Evolutionary conservation across 2,329 filamentous ascomycete species (phyloP).

Genomic region (Venturia nashicola): DNA sequence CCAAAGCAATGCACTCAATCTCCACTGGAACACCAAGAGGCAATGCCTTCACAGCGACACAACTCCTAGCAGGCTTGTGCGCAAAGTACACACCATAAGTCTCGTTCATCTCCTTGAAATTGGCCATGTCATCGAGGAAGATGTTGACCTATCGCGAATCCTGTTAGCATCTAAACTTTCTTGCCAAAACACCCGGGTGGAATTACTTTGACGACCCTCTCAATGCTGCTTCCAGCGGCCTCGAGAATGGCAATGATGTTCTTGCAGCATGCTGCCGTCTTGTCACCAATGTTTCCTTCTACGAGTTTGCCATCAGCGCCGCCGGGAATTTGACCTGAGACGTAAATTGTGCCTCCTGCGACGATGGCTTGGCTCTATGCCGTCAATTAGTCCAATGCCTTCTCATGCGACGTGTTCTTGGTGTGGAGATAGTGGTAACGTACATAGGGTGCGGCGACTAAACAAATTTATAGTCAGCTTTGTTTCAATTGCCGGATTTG

Average conservation of each 20-base stretch:
- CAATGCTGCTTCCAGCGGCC: slow-evolving; percentile 65
- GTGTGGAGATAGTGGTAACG: background rate
- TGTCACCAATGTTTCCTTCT: slow-evolving; percentile 52
- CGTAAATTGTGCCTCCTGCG: slow-evolving; percentile 55
- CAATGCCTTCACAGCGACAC: slow-evolving; percentile 79
- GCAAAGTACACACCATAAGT: slow-evolving; percentile 72
- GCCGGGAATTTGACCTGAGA: slow-evolving; percentile 67
- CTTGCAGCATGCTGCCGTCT: slow-evolving; percentile 59
- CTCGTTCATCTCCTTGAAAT: slow-evolving; percentile 79
- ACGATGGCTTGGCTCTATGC: slow-evolving; percentile 47
- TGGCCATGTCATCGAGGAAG: slow-evolving; percentile 82
- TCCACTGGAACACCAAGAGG: slow-evolving; percentile 79
- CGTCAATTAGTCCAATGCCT: slow-evolving; percentile 3
- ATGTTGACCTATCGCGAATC: slow-evolving; percentile 32
- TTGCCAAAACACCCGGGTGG: background rate
- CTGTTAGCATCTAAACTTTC: background rate
- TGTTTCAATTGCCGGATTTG: background rate
- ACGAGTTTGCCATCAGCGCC: slow-evolving; percentile 49
- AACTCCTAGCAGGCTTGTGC: slow-evolving; percentile 78
- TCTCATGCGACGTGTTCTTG: background rate
- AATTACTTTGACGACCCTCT: slow-evolving; percentile 71
- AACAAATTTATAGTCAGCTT: background rate
- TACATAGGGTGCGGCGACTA: slow-evolving; percentile 11
- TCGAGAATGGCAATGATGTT: slow-evolving; percentile 77
- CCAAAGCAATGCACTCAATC: slow-evolving; percentile 73